A percentile compares a stretch with the other conserved stretches of the same genome.
phyloP scores from a whole-genome alignment of 2,329 filamentous ascomycete species.

The Sphaerulina vaccinii region DNA sequence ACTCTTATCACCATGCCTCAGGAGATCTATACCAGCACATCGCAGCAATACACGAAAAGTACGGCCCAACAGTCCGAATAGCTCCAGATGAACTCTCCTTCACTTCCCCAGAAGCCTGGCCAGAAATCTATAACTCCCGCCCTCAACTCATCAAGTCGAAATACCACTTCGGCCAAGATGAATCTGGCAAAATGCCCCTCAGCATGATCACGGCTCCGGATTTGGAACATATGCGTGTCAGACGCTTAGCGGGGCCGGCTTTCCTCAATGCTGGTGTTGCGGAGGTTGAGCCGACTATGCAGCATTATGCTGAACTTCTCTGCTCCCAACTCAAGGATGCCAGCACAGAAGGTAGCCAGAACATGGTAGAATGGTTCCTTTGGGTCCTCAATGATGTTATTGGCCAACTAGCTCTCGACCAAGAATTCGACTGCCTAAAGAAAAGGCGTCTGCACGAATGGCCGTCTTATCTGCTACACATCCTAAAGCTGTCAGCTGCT shows the following conservation, averaged over 20 bases:
- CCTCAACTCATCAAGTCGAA: conserved; percentile 24
- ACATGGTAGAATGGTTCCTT: conserved; percentile 76
- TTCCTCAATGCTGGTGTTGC: conserved; percentile 27
- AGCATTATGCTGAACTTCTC: conserved; percentile 25
- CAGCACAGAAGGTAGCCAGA: conserved; percentile 64
- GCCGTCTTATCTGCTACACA: conserved; percentile 24
- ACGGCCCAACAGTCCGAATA: conserved; percentile 31
- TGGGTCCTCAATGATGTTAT: conserved; percentile 70
- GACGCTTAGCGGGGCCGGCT: conserved; percentile 21
- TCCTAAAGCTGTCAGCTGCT: conserved; percentile 20
- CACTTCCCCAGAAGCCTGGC: conserved; percentile 27
- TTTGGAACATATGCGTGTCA: conserved; percentile 23
- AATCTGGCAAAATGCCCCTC: conserved; percentile 14
- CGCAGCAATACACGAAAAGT: conserved; percentile 27
- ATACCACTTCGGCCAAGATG: conserved; percentile 20
- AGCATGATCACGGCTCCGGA: conserved; percentile 28
- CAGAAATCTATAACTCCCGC: conserved; percentile 31
- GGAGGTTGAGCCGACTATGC: conserved; percentile 27
- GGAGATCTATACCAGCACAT: conserved; percentile 29
- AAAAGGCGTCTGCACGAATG: conserved; percentile 27
- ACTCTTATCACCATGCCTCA: conserved; percentile 25
- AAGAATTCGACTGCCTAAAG: conserved; percentile 41
- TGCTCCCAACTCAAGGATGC: conserved; percentile 21
- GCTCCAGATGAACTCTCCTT: conserved; percentile 34
- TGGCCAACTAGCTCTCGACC: conserved; percentile 57